Percentiles rank a stretch among this genome's conserved stretches.
These are phyloP conservation scores for Tripterygium wilfordii DNA, from an alignment of 177 flowering plant genomes.

Conservation along the genomic window DNA sequence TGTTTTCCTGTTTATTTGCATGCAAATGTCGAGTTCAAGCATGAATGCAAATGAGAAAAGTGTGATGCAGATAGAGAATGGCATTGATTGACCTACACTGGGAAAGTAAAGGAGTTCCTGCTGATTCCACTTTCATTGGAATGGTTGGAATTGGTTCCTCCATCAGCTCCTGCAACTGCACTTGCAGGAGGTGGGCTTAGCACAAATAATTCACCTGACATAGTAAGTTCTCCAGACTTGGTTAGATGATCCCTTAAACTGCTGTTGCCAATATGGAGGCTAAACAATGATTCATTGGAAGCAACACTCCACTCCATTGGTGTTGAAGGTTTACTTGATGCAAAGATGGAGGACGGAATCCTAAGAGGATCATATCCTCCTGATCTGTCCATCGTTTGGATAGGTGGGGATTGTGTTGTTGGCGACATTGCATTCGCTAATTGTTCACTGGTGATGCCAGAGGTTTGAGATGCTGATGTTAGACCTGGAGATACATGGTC, in stretches of 20 bases:
- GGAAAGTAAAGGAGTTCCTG: slow-evolving; percentile 27
- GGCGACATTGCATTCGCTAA: slow-evolving; percentile 3
- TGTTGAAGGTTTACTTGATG: slow-evolving; percentile 25
- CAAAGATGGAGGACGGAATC: slow-evolving; percentile 70
- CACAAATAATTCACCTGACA: slow-evolving; percentile 22
- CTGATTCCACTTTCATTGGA: slow-evolving; percentile 25
- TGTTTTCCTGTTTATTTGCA: no score
- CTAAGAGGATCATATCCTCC: slow-evolving; percentile 41
- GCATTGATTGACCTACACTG: slow-evolving; percentile 26
- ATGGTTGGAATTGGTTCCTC: slow-evolving; percentile 16
- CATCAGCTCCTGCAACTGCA: neutral
- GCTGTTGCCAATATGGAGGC: slow-evolving; percentile 61
- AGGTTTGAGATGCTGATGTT: slow-evolving; percentile 8
- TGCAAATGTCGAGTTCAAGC: neutral
- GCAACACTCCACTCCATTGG: slow-evolving; percentile 79
- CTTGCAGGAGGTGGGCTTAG: slow-evolving; percentile 17
- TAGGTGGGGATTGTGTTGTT: slow-evolving; percentile 37
- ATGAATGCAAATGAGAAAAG: neutral
- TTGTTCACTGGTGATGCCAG: slow-evolving; percentile 11
- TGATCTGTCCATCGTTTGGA: slow-evolving; percentile 50
- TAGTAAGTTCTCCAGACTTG: slow-evolving; percentile 31
- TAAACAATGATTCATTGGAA: slow-evolving; percentile 84
- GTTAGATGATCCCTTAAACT: slow-evolving; percentile 52
- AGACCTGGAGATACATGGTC: slow-evolving; percentile 2
- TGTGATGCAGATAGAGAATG: neutral